These are phyloP conservation scores for Amaranthus tricolor DNA, from an alignment of 179 eudicot species.

Conservation along the genomic window DNA sequence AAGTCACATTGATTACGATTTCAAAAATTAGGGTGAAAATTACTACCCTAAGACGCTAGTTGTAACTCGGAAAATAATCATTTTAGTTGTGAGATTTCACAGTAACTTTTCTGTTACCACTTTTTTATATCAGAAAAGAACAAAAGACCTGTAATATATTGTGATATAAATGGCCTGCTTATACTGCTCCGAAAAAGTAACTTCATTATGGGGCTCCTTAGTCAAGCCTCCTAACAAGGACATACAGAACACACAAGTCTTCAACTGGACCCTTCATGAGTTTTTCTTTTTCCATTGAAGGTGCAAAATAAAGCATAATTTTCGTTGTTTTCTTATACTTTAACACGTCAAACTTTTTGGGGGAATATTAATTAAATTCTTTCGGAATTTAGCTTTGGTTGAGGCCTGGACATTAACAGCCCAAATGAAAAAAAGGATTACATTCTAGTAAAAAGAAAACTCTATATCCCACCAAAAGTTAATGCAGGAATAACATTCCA, in stretches of 20 bases:
- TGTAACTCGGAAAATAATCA: neutral
- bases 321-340: neutral
- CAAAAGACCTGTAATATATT: neutral
- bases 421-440: no score
- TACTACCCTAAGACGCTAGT: no score
- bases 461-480: no score
- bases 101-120: neutral
- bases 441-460: no score
- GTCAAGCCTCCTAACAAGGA: slow-evolving; percentile 1
- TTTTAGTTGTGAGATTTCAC: neutral
- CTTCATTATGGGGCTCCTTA: neutral
- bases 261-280: slow-evolving; percentile 1
- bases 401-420: neutral
- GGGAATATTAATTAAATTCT: neutral
- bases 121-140: neutral
- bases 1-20: neutral
- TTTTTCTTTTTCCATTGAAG: neutral
- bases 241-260: neutral
- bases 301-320: neutral
- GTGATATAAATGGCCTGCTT: neutral
- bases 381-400: neutral
- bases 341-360: neutral
- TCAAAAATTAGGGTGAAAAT: neutral
- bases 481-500: no score
- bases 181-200: neutral